Conservation (phyloP, 176 grass and related monocot genomes). For the Rhynchospora pubera region DNA sequence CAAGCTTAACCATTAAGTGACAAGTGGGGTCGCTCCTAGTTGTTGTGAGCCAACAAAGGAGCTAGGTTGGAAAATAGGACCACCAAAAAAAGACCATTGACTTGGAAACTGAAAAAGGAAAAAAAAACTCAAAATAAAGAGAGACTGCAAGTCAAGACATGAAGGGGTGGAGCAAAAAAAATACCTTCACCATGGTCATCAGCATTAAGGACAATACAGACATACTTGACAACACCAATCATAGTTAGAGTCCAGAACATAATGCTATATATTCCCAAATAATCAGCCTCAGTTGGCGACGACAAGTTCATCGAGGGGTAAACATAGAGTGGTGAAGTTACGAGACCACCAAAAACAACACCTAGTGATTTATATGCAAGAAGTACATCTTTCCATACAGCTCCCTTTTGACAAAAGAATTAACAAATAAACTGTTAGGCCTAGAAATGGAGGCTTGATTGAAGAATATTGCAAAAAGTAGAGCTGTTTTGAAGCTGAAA, state of each 20-base stretch:
- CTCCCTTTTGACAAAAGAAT: background rate
- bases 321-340: constrained; percentile 83
- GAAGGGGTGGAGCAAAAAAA: background rate
- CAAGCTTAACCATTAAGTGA: background rate
- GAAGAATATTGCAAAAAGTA: background rate
- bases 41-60: background rate
- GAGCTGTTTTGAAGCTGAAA: background rate
- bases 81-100: background rate
- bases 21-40: background rate
- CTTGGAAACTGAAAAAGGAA: background rate
- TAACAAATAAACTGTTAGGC: background rate
- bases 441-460: background rate
- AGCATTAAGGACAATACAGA: constrained; percentile 68
- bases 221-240: constrained; percentile 77
- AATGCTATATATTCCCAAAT: constrained; percentile 78
- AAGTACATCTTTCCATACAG: constrained; percentile 30
- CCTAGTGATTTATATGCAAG: constrained; percentile 79
- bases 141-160: too few species aligned
- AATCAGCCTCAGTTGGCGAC: constrained; percentile 58
- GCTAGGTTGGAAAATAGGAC: background rate
- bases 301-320: constrained; percentile 79
- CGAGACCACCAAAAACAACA: constrained; percentile 76
- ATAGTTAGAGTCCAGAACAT: constrained; percentile 90
- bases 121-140: background rate
- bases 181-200: constrained; percentile 86